These are phyloP conservation scores for Sanghuangporus sanghuang DNA, from an alignment of 1,284 basidiomycete species.

Conservation along the genomic window DNA sequence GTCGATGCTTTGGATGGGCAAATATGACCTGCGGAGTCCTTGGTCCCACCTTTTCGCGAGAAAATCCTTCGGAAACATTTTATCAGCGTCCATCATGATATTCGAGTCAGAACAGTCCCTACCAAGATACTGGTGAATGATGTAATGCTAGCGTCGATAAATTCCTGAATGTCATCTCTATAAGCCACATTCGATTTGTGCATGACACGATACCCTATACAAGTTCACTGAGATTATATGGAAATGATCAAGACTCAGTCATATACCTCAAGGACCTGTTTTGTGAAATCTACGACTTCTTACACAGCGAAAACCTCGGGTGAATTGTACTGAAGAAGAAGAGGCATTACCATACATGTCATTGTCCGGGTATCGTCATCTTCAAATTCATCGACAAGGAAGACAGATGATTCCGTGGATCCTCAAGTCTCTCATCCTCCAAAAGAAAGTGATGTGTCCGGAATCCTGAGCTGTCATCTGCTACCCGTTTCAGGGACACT, in stretches of 20 bases:
- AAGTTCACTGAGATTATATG: neutral
- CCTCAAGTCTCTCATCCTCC: neutral
- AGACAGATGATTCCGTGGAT: neutral
- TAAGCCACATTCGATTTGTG: neutral
- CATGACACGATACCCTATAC: neutral
- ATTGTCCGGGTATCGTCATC: no score
- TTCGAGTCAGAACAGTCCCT: neutral
- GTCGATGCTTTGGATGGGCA: neutral
- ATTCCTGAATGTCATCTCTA: neutral
- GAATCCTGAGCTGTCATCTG: neutral
- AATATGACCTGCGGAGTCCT: conserved; percentile 11
- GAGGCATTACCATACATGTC: conserved; percentile 4
- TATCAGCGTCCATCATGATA: conserved; percentile 27
- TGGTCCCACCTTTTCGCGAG: conserved; percentile 7
- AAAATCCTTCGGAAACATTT: conserved; percentile 24
- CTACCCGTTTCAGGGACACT: neutral
- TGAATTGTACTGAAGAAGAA: neutral
- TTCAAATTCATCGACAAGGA: no score
- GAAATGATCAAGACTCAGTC: neutral
- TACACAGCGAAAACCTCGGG: conserved; percentile 2
- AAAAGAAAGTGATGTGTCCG: conserved; percentile 6
- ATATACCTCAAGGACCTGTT: conserved; percentile 11
- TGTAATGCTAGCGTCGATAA: neutral
- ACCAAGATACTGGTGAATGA: neutral
- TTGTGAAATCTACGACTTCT: conserved; percentile 6